Evolutionary conservation across 2,329 filamentous ascomycete species (phyloP).

Genomic region (Sarocladium oryzae): DNA sequence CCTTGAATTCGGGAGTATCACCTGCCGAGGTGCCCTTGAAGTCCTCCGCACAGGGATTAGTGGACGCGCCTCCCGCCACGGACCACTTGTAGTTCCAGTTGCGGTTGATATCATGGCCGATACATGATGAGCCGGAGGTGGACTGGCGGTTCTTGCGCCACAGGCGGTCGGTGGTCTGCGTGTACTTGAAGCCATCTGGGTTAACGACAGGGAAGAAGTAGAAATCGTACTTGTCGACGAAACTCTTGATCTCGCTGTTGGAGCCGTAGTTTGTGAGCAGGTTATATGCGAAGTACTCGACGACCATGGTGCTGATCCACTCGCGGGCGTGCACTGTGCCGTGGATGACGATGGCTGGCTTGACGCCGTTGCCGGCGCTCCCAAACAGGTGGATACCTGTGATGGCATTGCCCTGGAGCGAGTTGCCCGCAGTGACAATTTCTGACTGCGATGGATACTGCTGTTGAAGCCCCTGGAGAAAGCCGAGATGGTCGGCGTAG

Average conservation of each 20-base stretch:
- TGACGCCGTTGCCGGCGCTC: constrained; percentile 32
- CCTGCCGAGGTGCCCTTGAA: constrained; percentile 37
- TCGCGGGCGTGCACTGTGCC: constrained; percentile 54
- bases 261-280: constrained; percentile 40
- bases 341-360: constrained; percentile 51
- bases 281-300: constrained; percentile 46
- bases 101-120: constrained; percentile 52
- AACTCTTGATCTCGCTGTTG: constrained; percentile 29
- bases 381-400: constrained; percentile 55
- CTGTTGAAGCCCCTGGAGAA: constrained; percentile 36
- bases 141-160: constrained; percentile 56
- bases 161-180: constrained; percentile 48
- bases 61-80: constrained; percentile 42
- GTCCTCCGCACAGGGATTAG: constrained; percentile 43
- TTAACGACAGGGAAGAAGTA: constrained; percentile 60
- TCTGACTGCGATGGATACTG: constrained; percentile 38
- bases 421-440: constrained; percentile 42
- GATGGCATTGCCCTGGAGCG: constrained; percentile 46
- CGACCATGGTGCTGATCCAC: constrained; percentile 44
- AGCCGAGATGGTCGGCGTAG: constrained; percentile 44
- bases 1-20: constrained; percentile 45
- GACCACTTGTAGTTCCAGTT: constrained; percentile 54
- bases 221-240: constrained; percentile 58
- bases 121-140: constrained; percentile 32
- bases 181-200: constrained; percentile 54